A percentile compares a stretch with the other conserved stretches of the same genome.
phyloP scores from a whole-genome alignment of 2,329 filamentous ascomycete genomes.

The Penicillium sclerotiorum region DNA sequence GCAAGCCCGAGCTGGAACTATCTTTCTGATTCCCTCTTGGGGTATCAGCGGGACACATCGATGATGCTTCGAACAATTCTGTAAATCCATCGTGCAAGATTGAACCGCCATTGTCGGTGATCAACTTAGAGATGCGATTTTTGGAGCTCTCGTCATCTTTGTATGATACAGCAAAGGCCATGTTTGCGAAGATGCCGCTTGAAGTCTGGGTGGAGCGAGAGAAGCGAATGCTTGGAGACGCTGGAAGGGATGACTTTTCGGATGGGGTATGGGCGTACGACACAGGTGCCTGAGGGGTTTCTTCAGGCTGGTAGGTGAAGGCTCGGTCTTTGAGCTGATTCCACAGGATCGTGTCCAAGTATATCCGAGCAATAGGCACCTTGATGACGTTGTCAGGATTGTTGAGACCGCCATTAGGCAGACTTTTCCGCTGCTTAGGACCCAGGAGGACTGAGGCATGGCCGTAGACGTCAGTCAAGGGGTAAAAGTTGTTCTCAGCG shows the following conservation, averaged over 20 bases:
- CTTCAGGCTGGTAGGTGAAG: conserved; percentile 34
- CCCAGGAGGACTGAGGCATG: conserved; percentile 44
- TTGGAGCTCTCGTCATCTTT: conserved; percentile 59
- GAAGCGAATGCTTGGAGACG: conserved; percentile 54
- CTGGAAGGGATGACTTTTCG: conserved; percentile 42
- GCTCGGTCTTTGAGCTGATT: conserved; percentile 46
- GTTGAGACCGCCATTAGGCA: conserved; percentile 35
- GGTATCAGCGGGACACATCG: conserved; percentile 31
- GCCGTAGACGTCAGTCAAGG: conserved; percentile 48
- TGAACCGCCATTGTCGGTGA: conserved; percentile 70
- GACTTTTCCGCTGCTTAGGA: conserved; percentile 46
- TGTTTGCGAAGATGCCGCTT: conserved; percentile 68
- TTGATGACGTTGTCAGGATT: conserved; percentile 38
- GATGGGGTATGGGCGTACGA: conserved; percentile 39
- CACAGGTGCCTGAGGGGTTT: conserved; percentile 16
- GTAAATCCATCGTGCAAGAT: conserved; percentile 78
- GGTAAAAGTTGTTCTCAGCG: conserved; percentile 25
- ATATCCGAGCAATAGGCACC: conserved; percentile 49
- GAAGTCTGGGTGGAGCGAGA: conserved; percentile 42
- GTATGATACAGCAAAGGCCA: conserved; percentile 87
- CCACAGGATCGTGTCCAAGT: conserved; percentile 52
- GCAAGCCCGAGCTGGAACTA: conserved; percentile 43
- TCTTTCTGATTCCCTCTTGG: conserved; percentile 28
- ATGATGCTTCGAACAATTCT: conserved; percentile 67
- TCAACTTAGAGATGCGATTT: conserved; percentile 61